Evolutionary conservation across 2,329 filamentous ascomycete species (phyloP), one percentile per base, ranked within the genome.

Genomic region (Myriangium duriaei): DNA sequence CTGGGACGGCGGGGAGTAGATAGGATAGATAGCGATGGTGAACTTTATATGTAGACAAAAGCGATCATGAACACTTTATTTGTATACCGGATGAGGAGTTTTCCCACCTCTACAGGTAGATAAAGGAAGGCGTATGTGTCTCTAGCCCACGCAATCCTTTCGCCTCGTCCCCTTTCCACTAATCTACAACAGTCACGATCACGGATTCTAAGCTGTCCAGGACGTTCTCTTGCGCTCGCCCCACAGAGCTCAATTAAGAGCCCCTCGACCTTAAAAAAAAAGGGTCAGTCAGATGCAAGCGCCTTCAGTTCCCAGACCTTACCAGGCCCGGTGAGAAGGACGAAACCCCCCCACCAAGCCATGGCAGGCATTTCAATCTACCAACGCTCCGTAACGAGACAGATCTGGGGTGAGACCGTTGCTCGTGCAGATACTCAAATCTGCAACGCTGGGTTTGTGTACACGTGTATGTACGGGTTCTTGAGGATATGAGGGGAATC

Each of bases 371-470:
- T 26, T 24, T 58, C 46, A 44, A 45, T 64, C 46, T 64, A 47
- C 60, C 61, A 64, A 61, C 62, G 60, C 61, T 64, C 61, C 61
- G 61, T 65, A 64, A 60, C 59, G 56, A 55, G 52, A 51, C 46
- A 48, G 52, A 56, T 53, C 50, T 51, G 51, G 13, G 34, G 31
- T 31, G 48, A 49, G 47, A 42, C 46, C 38, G 42, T 26, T 50
- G 57, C 56, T 57, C 57, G 61, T 55, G 59, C 59, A 56, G 51
- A 52, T 59, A 58, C 52, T 52, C 56, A 48, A 55, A 59, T 51
- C 56, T 59, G 55, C 62, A 56, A 58, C 60, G 60, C 57, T 64
- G 61, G 60, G 53, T 49, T 35, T 40, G 18, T 40, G 19, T 33
- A 13, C 39, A 18, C n/a, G n/a, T 31, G n/a, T 7, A 17, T 13